phyloP scores from a whole-genome alignment of 177 flowering plant genomes.

The Telopea speciosissima region DNA sequence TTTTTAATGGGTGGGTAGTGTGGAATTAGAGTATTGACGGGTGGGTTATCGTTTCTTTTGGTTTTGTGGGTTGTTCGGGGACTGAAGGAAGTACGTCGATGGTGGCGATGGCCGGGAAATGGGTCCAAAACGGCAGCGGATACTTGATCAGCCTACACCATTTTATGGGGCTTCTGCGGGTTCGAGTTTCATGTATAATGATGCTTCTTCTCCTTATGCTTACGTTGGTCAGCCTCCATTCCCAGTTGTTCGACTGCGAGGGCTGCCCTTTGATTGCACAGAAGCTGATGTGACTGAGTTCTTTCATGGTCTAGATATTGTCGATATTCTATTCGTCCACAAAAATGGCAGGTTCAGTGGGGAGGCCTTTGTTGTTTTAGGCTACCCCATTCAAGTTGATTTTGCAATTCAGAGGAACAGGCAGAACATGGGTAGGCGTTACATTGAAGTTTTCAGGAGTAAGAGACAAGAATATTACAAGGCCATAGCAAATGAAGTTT shows the following conservation, averaged over 20 bases:
- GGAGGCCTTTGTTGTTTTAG: constrained; percentile 79
- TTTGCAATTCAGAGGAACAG: constrained; percentile 80
- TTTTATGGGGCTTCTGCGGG: constrained; percentile 48
- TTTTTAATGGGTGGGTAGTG: constrained; percentile 3
- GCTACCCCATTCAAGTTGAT: constrained; percentile 82
- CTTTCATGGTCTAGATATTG: constrained; percentile 69
- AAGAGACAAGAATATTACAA: constrained; percentile 80
- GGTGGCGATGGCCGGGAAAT: constrained; percentile 59
- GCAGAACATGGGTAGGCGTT: constrained; percentile 84
- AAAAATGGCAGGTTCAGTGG: constrained; percentile 67
- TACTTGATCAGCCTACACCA: constrained; percentile 53
- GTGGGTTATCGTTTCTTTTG: constrained; percentile 13
- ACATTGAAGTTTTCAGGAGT: constrained; percentile 87
- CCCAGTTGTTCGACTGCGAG: constrained; percentile 85
- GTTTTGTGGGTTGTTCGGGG: constrained; percentile 15
- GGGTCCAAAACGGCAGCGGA: constrained; percentile 70
- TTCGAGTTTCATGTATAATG: constrained; percentile 51
- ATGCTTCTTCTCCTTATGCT: constrained; percentile 39
- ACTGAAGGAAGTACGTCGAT: constrained; percentile 47
- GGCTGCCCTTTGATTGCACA: constrained; percentile 88
- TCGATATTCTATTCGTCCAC: constrained; percentile 78
- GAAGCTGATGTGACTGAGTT: constrained; percentile 70
- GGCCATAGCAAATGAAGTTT: constrained; percentile 79
- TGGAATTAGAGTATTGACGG: constrained; percentile 11
- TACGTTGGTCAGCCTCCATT: constrained; percentile 56